Evolutionary conservation across 2,329 filamentous ascomycete species (phyloP), one percentile per base, ranked within the genome.

Genomic region (Ascochyta pisi): DNA sequence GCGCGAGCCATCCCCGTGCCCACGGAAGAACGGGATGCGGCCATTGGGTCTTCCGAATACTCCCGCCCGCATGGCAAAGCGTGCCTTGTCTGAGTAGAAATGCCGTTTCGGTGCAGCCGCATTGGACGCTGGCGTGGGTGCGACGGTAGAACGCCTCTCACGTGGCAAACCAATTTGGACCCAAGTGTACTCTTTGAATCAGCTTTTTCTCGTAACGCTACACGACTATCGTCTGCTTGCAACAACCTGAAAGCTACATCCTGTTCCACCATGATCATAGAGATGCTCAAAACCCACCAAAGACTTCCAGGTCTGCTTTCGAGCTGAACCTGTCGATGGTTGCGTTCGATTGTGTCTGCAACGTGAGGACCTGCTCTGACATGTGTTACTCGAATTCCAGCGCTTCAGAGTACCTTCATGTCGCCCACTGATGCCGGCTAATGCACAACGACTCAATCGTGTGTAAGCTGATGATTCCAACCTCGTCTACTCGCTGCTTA

Each of bases 1-100:
- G 57, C 54, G 55, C 56, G 53, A 54, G 38, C 41, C 46, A 57
- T 61, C 61, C 61, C 51, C 50, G 60, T 58, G 50, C 57, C 50
- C 35, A 53, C 63, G 64, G 66, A 54, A 67, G 54, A 63, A 59
- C 63, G 66, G 66, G 61, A 43, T 27, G 47, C 60, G 58, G 54
- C 55, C 56, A 59, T 55, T 59, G 54, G 48, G 53, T 35, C 53
- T 62, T 55, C 62, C 63, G 63, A 59, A 39, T 58, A 49, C 48
- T 61, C 60, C 64, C 66, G 66, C 60, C 44, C 45, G 38, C 47
- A 49, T 50, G 41, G 47, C 48, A 48, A 38, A 31, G 38, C 39
- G 40, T 43, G 47, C 48, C 33, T 43, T 51, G 47, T 56, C 38
- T 43, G 47, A 37, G 42, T 38, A 35, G 38, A 43, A 13, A 39